phyloP scores from a whole-genome alignment of 148 eudicot species.

The Polygonum aviculare region DNA sequence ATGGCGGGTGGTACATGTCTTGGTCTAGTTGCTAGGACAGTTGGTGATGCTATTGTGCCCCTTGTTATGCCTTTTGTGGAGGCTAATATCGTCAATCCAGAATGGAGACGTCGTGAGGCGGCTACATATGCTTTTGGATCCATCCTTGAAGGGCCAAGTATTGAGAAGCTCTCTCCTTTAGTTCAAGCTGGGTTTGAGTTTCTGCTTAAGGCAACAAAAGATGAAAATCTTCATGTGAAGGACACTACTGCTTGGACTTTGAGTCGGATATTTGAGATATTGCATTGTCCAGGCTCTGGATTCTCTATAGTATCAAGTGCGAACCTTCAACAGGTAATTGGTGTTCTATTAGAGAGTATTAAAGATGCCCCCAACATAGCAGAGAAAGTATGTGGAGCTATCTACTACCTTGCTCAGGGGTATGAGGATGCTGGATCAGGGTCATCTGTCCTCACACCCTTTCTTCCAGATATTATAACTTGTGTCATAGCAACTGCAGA shows the following conservation, averaged over 20 bases:
- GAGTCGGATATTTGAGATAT: constrained; percentile 57
- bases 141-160: constrained; percentile 58
- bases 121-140: constrained; percentile 79
- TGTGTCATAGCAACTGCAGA: constrained; percentile 46
- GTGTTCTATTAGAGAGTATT: constrained; percentile 42
- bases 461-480: constrained; percentile 38
- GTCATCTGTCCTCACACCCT: constrained; percentile 43
- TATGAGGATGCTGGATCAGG: constrained; percentile 43
- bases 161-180: constrained; percentile 47
- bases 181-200: constrained; percentile 47
- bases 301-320: constrained; percentile 35
- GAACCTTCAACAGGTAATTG: constrained; percentile 37
- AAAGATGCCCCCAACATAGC: constrained; percentile 54
- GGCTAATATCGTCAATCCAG: constrained; percentile 39
- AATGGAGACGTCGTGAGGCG: constrained; percentile 65
- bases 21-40: constrained; percentile 63
- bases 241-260: constrained; percentile 85
- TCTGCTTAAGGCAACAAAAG: constrained; percentile 51
- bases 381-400: constrained; percentile 60
- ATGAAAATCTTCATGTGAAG: constrained; percentile 57
- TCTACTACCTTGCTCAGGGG: constrained; percentile 61
- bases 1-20: constrained; percentile 85
- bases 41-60: constrained; percentile 58
- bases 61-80: constrained; percentile 71
- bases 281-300: constrained; percentile 47